Evolutionary conservation across 2,329 filamentous ascomycete species (phyloP).

Genomic region (Sarocladium strictum): DNA sequence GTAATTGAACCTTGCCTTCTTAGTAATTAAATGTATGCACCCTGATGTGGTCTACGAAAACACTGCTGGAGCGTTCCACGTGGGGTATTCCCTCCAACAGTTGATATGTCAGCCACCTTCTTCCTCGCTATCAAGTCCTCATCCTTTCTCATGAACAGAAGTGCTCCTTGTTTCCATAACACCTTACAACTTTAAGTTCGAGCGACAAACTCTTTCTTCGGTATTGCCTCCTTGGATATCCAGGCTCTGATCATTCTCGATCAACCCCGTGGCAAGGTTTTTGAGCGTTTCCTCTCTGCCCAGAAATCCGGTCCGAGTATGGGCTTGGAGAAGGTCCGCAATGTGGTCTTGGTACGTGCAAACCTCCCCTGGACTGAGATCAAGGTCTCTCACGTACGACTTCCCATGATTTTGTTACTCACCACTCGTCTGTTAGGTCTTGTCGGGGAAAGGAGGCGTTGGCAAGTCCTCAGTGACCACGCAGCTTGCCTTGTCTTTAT

Average conservation of each 20-base stretch:
- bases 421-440: constrained; percentile 42
- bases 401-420: not conserved
- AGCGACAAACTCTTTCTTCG: not conserved
- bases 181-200: not conserved
- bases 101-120: constrained; percentile 8
- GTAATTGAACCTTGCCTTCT: too few species aligned
- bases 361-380: not conserved
- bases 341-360: constrained; percentile 64
- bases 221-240: not conserved
- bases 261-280: constrained; percentile 2
- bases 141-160: too few species aligned
- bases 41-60: not conserved
- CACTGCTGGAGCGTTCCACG: not conserved
- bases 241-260: not conserved
- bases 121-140: not conserved
- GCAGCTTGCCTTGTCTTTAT: constrained; percentile 85
- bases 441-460: constrained; percentile 96
- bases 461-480: constrained; percentile 98
- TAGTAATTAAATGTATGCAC: too few species aligned
- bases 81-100: not conserved
- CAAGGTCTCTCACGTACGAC: not conserved
- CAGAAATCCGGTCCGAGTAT: constrained; percentile 21
- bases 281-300: not conserved
- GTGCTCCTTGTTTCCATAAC: not conserved
- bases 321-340: constrained; percentile 55